These are phyloP conservation scores for Fraxinus sp. DNA, from an alignment of 305 asterid species.

Conservation along the genomic window DNA sequence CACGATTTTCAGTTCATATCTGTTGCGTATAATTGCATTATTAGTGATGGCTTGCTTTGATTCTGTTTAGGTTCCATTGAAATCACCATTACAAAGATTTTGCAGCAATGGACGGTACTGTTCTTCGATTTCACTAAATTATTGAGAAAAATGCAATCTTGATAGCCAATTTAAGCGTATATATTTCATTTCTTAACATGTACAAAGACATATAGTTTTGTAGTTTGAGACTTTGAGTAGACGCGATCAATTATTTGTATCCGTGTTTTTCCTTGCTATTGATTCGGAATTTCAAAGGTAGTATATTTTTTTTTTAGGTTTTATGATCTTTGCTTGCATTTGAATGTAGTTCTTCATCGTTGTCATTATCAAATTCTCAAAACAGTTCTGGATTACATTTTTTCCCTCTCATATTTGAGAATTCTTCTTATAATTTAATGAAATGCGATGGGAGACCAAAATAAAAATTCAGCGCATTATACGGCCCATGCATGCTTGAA, in stretches of 20 bases:
- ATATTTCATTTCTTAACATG: neutral
- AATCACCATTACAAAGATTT: neutral
- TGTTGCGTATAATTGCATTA: too few relatives aligned
- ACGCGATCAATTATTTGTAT: neutral
- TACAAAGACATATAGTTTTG: neutral
- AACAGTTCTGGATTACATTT: neutral
- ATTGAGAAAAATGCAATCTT: neutral
- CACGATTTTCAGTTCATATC: too few relatives aligned
- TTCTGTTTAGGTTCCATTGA: slow-evolving; percentile 27
- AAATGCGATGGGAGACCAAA: neutral
- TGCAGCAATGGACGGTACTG: neutral
- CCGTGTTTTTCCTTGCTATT: neutral
- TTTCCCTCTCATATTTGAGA: neutral
- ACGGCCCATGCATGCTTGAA: neutral
- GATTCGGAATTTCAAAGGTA: neutral
- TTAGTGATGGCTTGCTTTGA: slow-evolving; percentile 1
- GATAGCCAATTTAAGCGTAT: neutral
- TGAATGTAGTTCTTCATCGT: neutral
- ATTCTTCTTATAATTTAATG: neutral
- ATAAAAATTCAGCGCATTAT: neutral
- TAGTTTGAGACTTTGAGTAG: neutral
- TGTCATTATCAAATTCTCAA: neutral
- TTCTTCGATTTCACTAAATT: neutral
- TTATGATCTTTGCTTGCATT: neutral
- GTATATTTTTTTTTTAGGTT: neutral